Evolutionary conservation across 257 asterid species (phyloP).

Genomic region (Phtheirospermum japonicum): DNA sequence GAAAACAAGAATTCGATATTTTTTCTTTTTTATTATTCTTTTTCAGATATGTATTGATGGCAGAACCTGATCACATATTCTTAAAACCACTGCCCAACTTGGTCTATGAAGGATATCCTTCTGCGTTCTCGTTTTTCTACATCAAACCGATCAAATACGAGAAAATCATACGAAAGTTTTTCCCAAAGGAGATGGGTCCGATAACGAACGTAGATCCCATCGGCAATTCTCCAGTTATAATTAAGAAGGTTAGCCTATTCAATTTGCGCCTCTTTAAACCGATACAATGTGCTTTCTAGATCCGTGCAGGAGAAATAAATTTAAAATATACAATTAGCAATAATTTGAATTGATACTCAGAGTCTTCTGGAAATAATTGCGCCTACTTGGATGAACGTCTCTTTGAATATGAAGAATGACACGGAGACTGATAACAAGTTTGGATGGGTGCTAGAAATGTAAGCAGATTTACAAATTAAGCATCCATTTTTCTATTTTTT

Average conservation of each 20-base stretch:
- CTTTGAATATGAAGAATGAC: conserved; percentile 80
- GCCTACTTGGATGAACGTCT: conserved; percentile 92
- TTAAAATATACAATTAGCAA: no score
- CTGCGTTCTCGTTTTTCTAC: conserved; percentile 79
- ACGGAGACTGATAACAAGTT: conserved; percentile 71
- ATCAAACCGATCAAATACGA: conserved; percentile 66
- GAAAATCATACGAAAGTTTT: conserved; percentile 53
- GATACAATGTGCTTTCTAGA: no score
- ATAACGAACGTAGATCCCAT: conserved; percentile 68
- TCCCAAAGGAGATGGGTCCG: conserved; percentile 62
- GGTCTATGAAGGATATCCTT: conserved; percentile 51
- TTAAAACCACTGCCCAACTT: conserved; percentile 80
- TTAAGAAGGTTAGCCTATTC: conserved; percentile 55
- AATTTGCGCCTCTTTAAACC: no score
- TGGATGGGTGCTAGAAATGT: conserved; percentile 97
- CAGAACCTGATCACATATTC: conserved; percentile 82
- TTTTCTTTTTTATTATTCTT: no score
- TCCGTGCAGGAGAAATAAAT: no score
- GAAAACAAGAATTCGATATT: neutral
- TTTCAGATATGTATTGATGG: conserved; percentile 60
- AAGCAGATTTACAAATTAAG: conserved; percentile 20
- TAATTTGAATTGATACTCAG: conserved; percentile 16
- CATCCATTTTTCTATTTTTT: no score
- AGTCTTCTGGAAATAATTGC: conserved; percentile 60
- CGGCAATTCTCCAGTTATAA: conserved; percentile 86